Evolutionary conservation across 805 yeast genomes (phyloP), one percentile per base, ranked within the genome.

Genomic region (Metschnikowia hibisci): DNA sequence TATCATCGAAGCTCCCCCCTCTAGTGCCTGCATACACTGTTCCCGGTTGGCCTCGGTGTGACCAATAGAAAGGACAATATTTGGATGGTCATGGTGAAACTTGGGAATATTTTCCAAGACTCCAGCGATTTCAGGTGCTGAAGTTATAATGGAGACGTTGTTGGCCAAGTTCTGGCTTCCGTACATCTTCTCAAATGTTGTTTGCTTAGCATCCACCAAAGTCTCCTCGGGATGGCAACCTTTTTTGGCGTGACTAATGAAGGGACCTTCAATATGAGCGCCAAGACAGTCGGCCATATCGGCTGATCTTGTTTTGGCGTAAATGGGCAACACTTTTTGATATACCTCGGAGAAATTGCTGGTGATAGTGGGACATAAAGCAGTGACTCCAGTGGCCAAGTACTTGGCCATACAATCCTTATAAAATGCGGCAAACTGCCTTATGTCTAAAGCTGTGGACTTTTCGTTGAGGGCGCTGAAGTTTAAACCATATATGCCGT

Each of bases 261-360:
- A 77, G 6, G 83, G 83, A 5, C 83, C 83, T 51, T 78, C 83
- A 31, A 74, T 59, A 54, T 78, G 83, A n/a, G 79, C 79, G 9
- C 83, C 83, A 43, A 78, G 60, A 4, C 74, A 67, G 52, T 75
- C 80, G 12, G 71, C 54, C 54, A 60, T 65, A 37, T 51, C 47
- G 27, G 50, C 23, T 2, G 58, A 49, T 29, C 77, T 57, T 10
- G 66, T 57, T 26, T 63, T 61, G 14, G 60, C 60, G 46, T 76
- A 64, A 22, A 67, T 48, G 5, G 78, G 79, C 41, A 78, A 62
- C 9, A 74, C 75, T 45, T 66, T 69, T 16, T 57, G 57, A 56
- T 78, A 78, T 27, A 74, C 77, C 37, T 71, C 67, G 6, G 76
- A 72, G 51, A 69, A 71, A 31, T 71, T 74, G 4, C 80, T 73